Percentiles rank a stretch among this genome's conserved stretches.
Evolutionary conservation across 768 basidiomycete genomes (phyloP).

Genomic region (Mycena crocata): DNA sequence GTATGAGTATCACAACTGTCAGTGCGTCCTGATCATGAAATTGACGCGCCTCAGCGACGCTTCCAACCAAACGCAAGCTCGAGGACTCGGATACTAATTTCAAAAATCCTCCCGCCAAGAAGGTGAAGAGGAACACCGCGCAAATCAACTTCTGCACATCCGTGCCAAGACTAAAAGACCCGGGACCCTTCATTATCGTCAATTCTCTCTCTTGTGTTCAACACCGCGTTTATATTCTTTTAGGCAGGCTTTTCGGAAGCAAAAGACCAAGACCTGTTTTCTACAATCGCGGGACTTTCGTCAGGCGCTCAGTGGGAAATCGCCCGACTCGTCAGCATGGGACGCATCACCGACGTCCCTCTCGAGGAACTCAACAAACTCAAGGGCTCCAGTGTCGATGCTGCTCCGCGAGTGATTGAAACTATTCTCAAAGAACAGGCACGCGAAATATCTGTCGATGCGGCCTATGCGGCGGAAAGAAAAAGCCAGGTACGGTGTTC

Average conservation of each 20-base stretch:
- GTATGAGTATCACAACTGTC: too few species aligned
- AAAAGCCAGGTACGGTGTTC: conserved; percentile 35
- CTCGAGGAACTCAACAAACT: conserved; percentile 45
- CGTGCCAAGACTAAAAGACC: neutral
- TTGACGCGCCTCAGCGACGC: too few species aligned
- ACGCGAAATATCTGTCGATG: neutral
- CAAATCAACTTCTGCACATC: neutral
- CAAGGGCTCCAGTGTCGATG: conserved; percentile 45
- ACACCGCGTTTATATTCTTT: neutral
- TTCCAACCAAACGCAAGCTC: too few species aligned
- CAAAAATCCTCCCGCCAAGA: neutral
- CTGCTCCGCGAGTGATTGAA: conserved; percentile 42
- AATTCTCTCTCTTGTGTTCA: neutral
- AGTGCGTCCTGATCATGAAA: too few species aligned
- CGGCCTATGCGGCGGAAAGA: conserved; percentile 17
- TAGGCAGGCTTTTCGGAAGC: conserved; percentile 20
- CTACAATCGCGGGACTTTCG: conserved; percentile 34
- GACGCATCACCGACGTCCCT: conserved; percentile 42
- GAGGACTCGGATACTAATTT: too few species aligned
- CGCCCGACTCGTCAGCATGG: conserved; percentile 53
- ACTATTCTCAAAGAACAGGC: conserved; percentile 23
- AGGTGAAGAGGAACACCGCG: neutral
- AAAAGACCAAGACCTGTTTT: neutral
- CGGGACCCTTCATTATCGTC: conserved; percentile 18
- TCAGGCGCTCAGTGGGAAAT: conserved; percentile 67